These are phyloP conservation scores for Macadamia tetraphylla DNA, from an alignment of 164 flowering plant genomes.

Conservation along the genomic window DNA sequence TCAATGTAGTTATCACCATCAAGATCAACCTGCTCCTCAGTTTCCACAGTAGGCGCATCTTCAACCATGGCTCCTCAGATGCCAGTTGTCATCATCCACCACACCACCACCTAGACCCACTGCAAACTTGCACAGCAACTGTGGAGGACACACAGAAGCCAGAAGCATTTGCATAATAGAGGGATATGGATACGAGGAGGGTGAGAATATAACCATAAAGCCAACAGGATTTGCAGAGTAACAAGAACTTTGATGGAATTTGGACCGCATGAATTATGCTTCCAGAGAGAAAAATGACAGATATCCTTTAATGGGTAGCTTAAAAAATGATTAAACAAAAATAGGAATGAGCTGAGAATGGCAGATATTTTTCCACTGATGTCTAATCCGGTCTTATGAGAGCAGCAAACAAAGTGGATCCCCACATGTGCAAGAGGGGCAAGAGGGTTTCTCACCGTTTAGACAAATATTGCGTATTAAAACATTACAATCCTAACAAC, in stretches of 20 bases:
- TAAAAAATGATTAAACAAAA: slow-evolving; percentile 1
- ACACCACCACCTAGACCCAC: slow-evolving; percentile 20
- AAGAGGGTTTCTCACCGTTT: slow-evolving; percentile 11
- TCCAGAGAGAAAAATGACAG: slow-evolving; percentile 17
- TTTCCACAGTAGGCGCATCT: slow-evolving; percentile 36
- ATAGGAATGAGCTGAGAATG: slow-evolving; percentile 20
- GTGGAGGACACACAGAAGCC: slow-evolving; percentile 33
- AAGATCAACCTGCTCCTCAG: slow-evolving; percentile 83
- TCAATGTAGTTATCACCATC: slow-evolving; percentile 82
- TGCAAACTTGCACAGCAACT: slow-evolving; percentile 33
- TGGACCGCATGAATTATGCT: slow-evolving; percentile 17
- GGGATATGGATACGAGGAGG: slow-evolving; percentile 20
- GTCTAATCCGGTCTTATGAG: slow-evolving; percentile 12
- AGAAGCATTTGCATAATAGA: slow-evolving; percentile 24
- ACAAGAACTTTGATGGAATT: slow-evolving; percentile 19
- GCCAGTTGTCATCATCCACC: slow-evolving; percentile 13
- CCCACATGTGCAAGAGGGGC: slow-evolving; percentile 32
- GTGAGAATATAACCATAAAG: slow-evolving; percentile 18
- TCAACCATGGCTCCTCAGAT: slow-evolving; percentile 48
- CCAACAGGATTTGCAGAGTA: slow-evolving; percentile 24
- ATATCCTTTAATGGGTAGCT: slow-evolving; percentile 15
- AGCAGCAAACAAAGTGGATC: slow-evolving; percentile 16
- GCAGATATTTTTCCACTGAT: slow-evolving; percentile 7
- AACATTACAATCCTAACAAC: background rate
- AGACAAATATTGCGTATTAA: background rate